Base-by-base conservation (phyloP, 345 rosid species). In the Adansonia digitata region DNA sequence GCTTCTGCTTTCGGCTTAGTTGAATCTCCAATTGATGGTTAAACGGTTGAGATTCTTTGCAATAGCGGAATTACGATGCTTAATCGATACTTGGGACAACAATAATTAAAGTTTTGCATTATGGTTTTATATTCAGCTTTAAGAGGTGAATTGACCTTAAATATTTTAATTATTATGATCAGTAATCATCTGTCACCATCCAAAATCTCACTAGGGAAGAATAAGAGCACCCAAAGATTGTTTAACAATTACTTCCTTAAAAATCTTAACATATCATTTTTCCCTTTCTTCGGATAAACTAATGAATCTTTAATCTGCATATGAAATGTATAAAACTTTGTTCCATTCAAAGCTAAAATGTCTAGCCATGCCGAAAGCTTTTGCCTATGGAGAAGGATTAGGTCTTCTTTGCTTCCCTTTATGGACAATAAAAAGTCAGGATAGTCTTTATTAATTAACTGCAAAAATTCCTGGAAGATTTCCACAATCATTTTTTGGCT, bases 1-100 rank as follows among this genome's bases (percentile, higher is more conserved):
- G 26, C 57, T 68, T 69, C 29, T 69, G 73, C 73, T 69, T 69
- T 69, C 73, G 42, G 73, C 73, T 29, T 18, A 18, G 42, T 69
- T 69, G 29, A 31, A 48, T 48, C 24, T 7, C 17, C 39, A 15
- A 68, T 46, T 27, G 55, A 29, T 48, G 27, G 57, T 67, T 24
- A 26, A 26, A 56, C 17, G 61, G 61, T 10, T 56, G 34, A 24
- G 17, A 26, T 56, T 24, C 14, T 22, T 24, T 55, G 29, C 29
- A 55, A 1, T 27, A 29, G 18, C 48, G 39, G 46, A 67, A 46
- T 46, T 68, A 27, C 46, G n/a, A 29, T 27, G 26, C 72, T 68
- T 46, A 68, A 46, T 68, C 72, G 17, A 68, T n/a, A 29, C 51
- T 68, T 17, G 8, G 12, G 42, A 68, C 57, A 10, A 46, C 52